Evolutionary conservation across 139 green algal genomes (phyloP), one percentile per base, ranked within the genome.

Genomic region (Chlorella sp.): DNA sequence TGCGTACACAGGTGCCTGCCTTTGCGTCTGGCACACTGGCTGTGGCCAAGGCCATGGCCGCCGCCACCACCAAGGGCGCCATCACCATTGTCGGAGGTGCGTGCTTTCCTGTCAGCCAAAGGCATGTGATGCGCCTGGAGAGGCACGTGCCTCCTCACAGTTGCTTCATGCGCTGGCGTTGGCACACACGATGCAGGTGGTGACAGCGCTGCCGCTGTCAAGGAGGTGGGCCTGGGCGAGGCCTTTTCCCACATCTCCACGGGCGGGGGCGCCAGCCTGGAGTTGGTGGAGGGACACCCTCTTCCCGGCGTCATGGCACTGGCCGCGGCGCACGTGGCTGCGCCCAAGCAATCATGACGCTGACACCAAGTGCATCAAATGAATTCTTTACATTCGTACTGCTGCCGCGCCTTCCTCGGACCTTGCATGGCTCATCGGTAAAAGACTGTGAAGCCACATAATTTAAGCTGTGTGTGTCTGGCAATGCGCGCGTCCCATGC

Each of bases 251-350:
- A 85, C 77, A 76, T 86, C 50, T 82, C 72, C 64, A 89, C 84
- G 14, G 66, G 82, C 0, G 84, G 84, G 0, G 84, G 84, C 23
- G 84, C 84, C 1, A 77, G 74, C 36, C 77, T 89, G 49, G 77
- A 87, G 74, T 72, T 89, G 26, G 79, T 89, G 0, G 74, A 84
- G 60, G 84, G 79, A 1, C 27, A 61, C 5, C 26, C 62, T 61
- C 77, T 89, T 78, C 84, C 84, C 3, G 84, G 84, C 1, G 33
- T 89, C 26, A 20, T 35, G 1, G 77, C 79, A 22, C 80, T 88
- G 63, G 69, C 74, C 31, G 26, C 74, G n/a, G 69, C 62, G 55
- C 20, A 20, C 55, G 27, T 64, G 4, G 24, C 24, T 64, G 55
- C 24, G 22, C 10, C 10, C 42, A 17, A 55, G 42, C 42, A 55